Conservation (phyloP, 225 moss, liverwort and hornwort species). For the Marchantia polymorpha region DNA sequence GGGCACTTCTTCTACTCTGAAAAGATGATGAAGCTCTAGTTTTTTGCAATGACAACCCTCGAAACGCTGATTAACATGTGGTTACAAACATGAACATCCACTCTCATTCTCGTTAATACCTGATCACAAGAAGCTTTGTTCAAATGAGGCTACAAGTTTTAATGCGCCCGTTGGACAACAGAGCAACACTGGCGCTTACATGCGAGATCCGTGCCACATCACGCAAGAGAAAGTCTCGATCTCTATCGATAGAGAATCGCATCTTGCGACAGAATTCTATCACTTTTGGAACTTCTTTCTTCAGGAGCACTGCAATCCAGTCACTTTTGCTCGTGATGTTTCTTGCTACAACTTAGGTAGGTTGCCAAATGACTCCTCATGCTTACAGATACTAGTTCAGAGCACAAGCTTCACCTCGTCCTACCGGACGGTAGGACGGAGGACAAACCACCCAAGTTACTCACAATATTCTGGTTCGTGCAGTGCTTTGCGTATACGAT, state of each 20-base stretch:
- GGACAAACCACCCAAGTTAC: constrained; percentile 17
- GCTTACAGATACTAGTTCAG: neutral
- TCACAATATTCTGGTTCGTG: constrained; percentile 60
- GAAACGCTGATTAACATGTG: neutral
- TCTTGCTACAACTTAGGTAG: neutral
- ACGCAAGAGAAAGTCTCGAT: constrained; percentile 60
- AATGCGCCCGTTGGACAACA: neutral
- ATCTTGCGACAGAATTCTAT: constrained; percentile 72
- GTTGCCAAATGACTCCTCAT: neutral
- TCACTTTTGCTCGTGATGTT: neutral
- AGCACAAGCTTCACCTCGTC: too few species aligned
- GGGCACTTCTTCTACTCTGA: neutral
- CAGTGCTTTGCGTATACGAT: constrained; percentile 77
- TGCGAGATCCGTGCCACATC: constrained; percentile 61
- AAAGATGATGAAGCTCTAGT: neutral
- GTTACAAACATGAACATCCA: neutral
- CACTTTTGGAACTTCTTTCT: constrained; percentile 56
- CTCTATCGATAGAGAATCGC: constrained; percentile 62
- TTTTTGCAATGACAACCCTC: neutral
- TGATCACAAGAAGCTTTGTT: too few species aligned
- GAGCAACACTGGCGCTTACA: constrained; percentile 34
- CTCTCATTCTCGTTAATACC: too few species aligned
- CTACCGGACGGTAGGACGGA: neutral
- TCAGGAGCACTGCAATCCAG: constrained; percentile 46
- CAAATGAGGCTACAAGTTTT: neutral